Evolutionary conservation across 2,329 filamentous ascomycete species (phyloP).

Genomic region (Hymenoscyphus fraxineus): DNA sequence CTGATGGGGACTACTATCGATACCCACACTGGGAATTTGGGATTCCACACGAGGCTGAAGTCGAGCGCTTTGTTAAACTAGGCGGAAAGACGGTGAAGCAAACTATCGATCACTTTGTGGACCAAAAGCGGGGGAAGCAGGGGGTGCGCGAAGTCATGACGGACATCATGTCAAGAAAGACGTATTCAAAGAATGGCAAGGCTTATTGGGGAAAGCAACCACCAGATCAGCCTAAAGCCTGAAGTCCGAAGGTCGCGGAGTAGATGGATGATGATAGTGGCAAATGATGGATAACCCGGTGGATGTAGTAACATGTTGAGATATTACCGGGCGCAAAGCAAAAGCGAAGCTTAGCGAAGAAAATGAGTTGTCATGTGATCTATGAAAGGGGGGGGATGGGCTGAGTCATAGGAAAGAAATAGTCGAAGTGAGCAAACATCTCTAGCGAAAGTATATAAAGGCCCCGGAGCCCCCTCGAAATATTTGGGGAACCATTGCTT

Average conservation of each 20-base stretch:
- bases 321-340: constrained; percentile 23
- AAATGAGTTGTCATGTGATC: constrained; percentile 29
- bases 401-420: constrained; percentile 28
- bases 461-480: constrained; percentile 15
- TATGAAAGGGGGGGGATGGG: constrained; percentile 13
- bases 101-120: constrained; percentile 61
- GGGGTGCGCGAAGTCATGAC: constrained; percentile 65
- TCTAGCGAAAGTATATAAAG: constrained; percentile 29
- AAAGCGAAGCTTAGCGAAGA: constrained; percentile 15
- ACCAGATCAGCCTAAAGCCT: not conserved
- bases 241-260: constrained; percentile 7
- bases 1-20: constrained; percentile 57
- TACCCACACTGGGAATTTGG: constrained; percentile 68
- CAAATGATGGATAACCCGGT: constrained; percentile 15
- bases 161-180: constrained; percentile 66
- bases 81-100: constrained; percentile 47
- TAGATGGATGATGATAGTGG: constrained; percentile 17
- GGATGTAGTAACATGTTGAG: constrained; percentile 12
- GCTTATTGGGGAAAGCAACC: constrained; percentile 23
- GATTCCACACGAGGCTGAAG: constrained; percentile 67
- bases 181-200: constrained; percentile 43
- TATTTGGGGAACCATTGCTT: constrained; percentile 16
- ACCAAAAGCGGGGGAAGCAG: constrained; percentile 58
- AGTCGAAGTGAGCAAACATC: constrained; percentile 12
- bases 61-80: constrained; percentile 44